Evolutionary conservation across 495 filamentous ascomycete genomes (phyloP), one percentile per base, ranked within the genome.

Genomic region (Tuber microsphaerosporum): DNA sequence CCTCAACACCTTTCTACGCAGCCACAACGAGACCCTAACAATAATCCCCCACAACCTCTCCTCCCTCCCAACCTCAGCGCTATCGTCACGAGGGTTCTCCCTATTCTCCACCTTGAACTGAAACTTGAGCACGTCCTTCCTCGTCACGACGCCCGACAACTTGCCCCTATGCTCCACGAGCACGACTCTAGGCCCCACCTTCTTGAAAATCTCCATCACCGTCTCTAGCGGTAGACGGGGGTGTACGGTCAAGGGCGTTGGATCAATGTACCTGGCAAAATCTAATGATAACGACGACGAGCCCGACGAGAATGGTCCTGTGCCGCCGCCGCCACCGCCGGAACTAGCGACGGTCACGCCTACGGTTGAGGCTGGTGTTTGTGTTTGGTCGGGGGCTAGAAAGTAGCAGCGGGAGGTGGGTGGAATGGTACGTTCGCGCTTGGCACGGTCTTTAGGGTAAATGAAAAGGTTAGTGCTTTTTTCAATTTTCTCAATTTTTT

Each of bases 171-270:
- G 91, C 83, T 99, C 96, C 68, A 98, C 92, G 22, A 98, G 87
- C 72, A 99, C 93, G 19, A 97, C 93, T 2, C 96, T 90, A 3
- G 95, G 95, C 0, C 96, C 95, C 84, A 99, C 94, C 86, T 99
- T 99, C 82, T 95, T 94, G 87, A 99, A 99, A 69, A 98, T 89
- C 83, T 99, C 95, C 93, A 98, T 97, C 69, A 97, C 95, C 0
- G 95, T 99, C 84, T 99, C 95, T 0, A 99, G 89, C 0, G 94
- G 92, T 9, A 97, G 89, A 2, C 93, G 91, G 0, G 95, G 95
- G 82, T 99, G 96, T 10, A 94, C 94, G 2, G 94, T 91, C 8
- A 98, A 87, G 7, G 96, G 95, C 0, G 94, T 97, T 69, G 93
- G 88, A 83, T 99, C 94, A 56, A 97, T 91, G 82, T 94, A 97